phyloP scores from a whole-genome alignment of 495 filamentous ascomycete species.

The Tuber melanosporum region DNA sequence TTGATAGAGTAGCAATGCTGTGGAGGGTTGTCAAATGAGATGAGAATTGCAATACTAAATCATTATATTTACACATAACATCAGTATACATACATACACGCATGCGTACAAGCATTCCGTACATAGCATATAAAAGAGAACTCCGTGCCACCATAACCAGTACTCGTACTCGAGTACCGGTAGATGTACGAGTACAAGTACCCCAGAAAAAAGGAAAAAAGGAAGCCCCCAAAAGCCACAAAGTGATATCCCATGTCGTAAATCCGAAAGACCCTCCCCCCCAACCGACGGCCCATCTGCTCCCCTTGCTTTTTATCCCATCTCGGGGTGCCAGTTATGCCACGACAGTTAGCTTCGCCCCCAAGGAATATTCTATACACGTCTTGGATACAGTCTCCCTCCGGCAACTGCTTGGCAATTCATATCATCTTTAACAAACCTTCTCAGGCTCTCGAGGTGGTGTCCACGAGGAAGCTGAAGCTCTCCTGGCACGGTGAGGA shows the following conservation, averaged over 20 bases:
- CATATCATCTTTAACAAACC: background rate
- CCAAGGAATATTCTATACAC: background rate
- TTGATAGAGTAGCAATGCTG: background rate
- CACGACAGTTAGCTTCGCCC: background rate
- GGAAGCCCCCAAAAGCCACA: background rate
- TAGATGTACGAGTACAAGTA: background rate
- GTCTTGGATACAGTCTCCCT: background rate
- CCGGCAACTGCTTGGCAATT: background rate
- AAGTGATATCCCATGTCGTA: conserved; percentile 2
- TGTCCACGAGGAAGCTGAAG: background rate
- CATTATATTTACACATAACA: background rate
- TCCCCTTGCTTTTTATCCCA: background rate
- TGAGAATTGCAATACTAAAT: background rate
- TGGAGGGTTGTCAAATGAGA: background rate
- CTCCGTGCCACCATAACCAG: background rate
- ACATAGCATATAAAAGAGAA: background rate
- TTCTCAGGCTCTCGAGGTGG: conserved; percentile 3
- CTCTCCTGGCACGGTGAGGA: background rate
- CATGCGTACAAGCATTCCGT: background rate
- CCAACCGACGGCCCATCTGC: background rate
- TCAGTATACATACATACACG: background rate
- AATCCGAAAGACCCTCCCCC: background rate
- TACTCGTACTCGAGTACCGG: background rate
- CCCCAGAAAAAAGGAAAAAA: background rate
- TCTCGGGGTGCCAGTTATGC: background rate